Conservation (phyloP, 192 early-diverging fungal genomes). For the Podila horticola region DNA sequence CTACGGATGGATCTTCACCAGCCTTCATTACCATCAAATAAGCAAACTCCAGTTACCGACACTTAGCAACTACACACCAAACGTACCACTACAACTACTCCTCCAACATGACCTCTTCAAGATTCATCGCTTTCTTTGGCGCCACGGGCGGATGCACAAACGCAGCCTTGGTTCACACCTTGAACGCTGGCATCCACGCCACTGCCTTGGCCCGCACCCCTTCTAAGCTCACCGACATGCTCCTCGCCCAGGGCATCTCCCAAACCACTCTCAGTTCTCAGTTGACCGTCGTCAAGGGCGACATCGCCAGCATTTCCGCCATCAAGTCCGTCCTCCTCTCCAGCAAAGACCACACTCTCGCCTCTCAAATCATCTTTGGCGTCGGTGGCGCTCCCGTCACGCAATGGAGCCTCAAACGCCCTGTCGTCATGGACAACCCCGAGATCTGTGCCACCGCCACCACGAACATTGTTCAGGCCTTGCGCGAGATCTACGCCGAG, state of each 20-base stretch:
- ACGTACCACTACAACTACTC: no score
- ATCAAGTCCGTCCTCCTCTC: slow-evolving; percentile 30
- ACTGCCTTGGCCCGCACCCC: slow-evolving; percentile 42
- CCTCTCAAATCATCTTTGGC: slow-evolving; percentile 42
- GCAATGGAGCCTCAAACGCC: slow-evolving; percentile 7
- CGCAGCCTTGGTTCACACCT: slow-evolving; percentile 27
- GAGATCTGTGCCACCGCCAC: no score
- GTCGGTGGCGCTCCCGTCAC: slow-evolving; percentile 30
- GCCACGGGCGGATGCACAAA: slow-evolving; percentile 47
- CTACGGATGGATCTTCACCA: no score
- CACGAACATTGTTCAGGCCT: slow-evolving; percentile 7
- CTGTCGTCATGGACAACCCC: slow-evolving; percentile 28
- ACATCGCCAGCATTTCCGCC: slow-evolving; percentile 18
- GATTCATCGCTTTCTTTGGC: slow-evolving; percentile 45
- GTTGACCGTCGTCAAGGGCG: slow-evolving; percentile 33
- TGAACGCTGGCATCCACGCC: slow-evolving; percentile 30
- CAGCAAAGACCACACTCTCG: slow-evolving; percentile 12
- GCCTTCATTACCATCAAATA: no score
- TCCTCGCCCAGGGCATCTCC: slow-evolving; percentile 25
- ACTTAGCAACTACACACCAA: no score
- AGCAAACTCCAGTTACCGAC: no score
- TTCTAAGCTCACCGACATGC: slow-evolving; percentile 38
- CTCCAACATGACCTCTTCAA: not conserved
- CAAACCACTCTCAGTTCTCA: slow-evolving; percentile 23
- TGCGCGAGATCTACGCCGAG: slow-evolving; percentile 23